Base-by-base conservation (phyloP, 331 rosid genomes). In the Telfairia occidentalis region DNA sequence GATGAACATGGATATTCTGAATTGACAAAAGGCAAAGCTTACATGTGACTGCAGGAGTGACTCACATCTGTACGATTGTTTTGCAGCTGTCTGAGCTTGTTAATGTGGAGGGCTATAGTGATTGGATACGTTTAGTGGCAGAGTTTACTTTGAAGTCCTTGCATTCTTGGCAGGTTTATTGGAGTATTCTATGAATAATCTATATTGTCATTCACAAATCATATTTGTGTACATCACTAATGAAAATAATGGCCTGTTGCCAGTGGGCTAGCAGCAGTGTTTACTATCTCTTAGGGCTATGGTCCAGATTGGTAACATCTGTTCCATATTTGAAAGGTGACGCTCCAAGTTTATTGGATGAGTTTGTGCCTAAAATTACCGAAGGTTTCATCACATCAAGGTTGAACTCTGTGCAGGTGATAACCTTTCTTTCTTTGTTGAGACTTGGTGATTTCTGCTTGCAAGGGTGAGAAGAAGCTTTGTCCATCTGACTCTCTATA, bases 231-330 rank as follows among this genome's bases (percentile, higher is more conserved):
- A 30, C 42, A 30, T 30, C 32, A 53, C 79, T 76, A 49, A 76
- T 76, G 74, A 63, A 64, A 13, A 63, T 76, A n/a, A 76, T 28
- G 79, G 23, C 53, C 37, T 78, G 40, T 75, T 80, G 75, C 75
- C 88, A 93, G 98, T 93, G 98, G 98, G 96, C 98, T 71, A 92
- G 97, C 83, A 88, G 96, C 88, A 93, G 98, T 49, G 86, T 93
- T 57, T 90, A 89, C 88, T 90, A 93, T 84, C 96, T 93, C 48
- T 82, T 93, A 78, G 94, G 96, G 70, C 83, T 93, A 10, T 93
- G 97, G 98, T 89, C 97, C 76, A 89, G 89, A 85, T 85, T 88
- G 54, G 98, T 90, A 75, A 75, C 96, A 4, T 90, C 96, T 72
- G 94, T 90, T 67, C 96, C 87, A 54, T 93, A 93, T 83, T 81